Base-by-base conservation (phyloP, 345 rosid genomes). In the Camelina hispida region DNA sequence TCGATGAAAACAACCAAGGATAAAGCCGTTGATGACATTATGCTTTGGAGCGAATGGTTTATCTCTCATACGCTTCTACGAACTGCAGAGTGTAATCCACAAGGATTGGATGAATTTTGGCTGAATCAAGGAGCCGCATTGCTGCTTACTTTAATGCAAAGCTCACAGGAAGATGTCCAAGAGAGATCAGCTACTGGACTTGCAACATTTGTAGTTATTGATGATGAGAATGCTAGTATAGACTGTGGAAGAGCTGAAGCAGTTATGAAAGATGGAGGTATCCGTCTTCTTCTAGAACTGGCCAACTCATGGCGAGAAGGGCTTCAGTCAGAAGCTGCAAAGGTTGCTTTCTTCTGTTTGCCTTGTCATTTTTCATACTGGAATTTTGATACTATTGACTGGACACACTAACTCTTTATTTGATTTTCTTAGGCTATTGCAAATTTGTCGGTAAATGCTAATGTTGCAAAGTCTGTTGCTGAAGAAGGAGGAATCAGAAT, bases 161-260 rank as follows among this genome's bases (percentile, higher is more conserved):
- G 93, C 73, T 73, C 84, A 35, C 95, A 89, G 83, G 97, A 89
- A 72, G 97, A 91, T 77, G 93, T 89, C 72, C 95, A 87, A 68
- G 97, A 91, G 75, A 85, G 93, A 70, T 90, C 97, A 62, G 93
- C 95, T n/a, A 89, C 93, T n/a, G 97, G 93, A 55, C 85, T 91
- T 66, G 97, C 95, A 32, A 86, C 95, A 55, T 91, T 89, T 62
- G 93, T 91, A n/a, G 93, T 91, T 51, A 83, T 83, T 46, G 92
- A 91, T 75, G 97, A 91, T 72, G 95, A 87, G 80, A 84, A 87
- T 81, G 92, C 95, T 60, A 89, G 88, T 80, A 87, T 91, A 75
- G 93, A 91, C 54, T 68, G 89, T 71, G 87, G 88, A 83, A 86
- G 93, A 82, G 95, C 97, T 51, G 95, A 91, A 80, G 95, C 91